A percentile compares a stretch with the other conserved stretches of the same genome.
These are phyloP conservation scores for Debaryomycetaceae sp. DNA, from an alignment of 1,139 yeast genomes.

Conservation along the genomic window DNA sequence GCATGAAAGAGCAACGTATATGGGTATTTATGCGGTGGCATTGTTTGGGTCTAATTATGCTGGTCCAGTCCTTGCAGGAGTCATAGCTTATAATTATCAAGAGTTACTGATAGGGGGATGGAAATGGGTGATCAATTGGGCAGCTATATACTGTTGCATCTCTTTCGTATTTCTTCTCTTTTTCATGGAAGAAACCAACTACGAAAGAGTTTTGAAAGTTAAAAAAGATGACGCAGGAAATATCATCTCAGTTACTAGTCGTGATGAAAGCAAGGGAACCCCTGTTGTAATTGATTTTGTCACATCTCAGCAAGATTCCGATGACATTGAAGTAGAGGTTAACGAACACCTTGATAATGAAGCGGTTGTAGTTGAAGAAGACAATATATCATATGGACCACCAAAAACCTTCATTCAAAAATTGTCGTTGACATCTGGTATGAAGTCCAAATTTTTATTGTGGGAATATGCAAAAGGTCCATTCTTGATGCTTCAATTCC, in stretches of 20 bases:
- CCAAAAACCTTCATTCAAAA: slow-evolving; percentile 28
- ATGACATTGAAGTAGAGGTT: slow-evolving; percentile 1
- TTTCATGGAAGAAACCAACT: slow-evolving; percentile 43
- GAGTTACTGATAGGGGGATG: slow-evolving; percentile 26
- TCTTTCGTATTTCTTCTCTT: slow-evolving; percentile 15
- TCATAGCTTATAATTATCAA: slow-evolving; percentile 35
- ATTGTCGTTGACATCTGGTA: slow-evolving; percentile 30
- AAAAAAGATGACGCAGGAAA: slow-evolving; percentile 4
- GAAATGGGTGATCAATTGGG: slow-evolving; percentile 33
- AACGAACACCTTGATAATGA: slow-evolving; percentile 3
- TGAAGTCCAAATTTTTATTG: slow-evolving; percentile 24
- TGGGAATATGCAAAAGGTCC: slow-evolving; percentile 22
- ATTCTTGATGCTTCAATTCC: slow-evolving; percentile 14
- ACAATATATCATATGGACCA: slow-evolving; percentile 1
- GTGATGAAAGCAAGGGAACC: neutral
- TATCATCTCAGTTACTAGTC: slow-evolving; percentile 3
- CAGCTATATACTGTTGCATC: slow-evolving; percentile 4
- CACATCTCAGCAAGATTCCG: slow-evolving; percentile 1
- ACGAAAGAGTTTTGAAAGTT: slow-evolving; percentile 4
- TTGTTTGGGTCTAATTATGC: slow-evolving; percentile 5
- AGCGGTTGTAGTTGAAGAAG: slow-evolving; percentile 3
- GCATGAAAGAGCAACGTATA: slow-evolving; percentile 49
- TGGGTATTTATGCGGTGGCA: slow-evolving; percentile 12
- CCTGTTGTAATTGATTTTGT: slow-evolving; percentile 1
- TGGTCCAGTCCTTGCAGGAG: slow-evolving; percentile 41